Conservation (phyloP, 2,329 filamentous ascomycete species). For the Calonectria honghensis region DNA sequence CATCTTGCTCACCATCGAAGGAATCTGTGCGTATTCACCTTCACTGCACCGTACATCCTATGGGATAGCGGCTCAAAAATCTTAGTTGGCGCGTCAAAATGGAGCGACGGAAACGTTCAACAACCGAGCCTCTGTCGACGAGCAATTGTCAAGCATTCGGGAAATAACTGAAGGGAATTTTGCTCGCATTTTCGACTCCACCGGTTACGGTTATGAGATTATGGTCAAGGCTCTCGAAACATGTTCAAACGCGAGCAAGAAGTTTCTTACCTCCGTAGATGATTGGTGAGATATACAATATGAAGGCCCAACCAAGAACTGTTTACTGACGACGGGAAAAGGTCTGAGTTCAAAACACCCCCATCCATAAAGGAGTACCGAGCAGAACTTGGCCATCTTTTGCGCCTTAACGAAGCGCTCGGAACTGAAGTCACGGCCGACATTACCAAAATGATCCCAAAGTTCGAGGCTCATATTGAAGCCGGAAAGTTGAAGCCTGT, state of each 20-base stretch:
- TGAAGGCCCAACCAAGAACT: background rate
- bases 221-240: constrained; percentile 57
- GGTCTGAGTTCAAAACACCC: constrained; percentile 52
- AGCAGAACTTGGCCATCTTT: constrained; percentile 53
- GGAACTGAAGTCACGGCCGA: constrained; percentile 44
- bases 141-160: constrained; percentile 58
- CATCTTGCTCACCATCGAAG: constrained; percentile 60
- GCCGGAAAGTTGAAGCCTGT: constrained; percentile 51
- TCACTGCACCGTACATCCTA: no score
- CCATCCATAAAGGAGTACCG: constrained; percentile 51
- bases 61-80: background rate
- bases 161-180: constrained; percentile 59
- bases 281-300: constrained; percentile 54
- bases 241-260: constrained; percentile 49
- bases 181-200: constrained; percentile 59
- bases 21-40: constrained; percentile 42
- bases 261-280: constrained; percentile 59
- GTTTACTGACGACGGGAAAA: constrained; percentile 20
- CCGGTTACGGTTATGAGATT: constrained; percentile 53
- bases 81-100: constrained; percentile 52
- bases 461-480: constrained; percentile 50
- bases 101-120: constrained; percentile 60
- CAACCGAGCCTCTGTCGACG: constrained; percentile 53
- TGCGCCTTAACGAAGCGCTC: constrained; percentile 42
- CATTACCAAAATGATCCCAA: constrained; percentile 44